Evolutionary conservation across 2,329 filamentous ascomycete species (phyloP), one percentile per base, ranked within the genome.

Genomic region (Cucurbitaria berberidis): DNA sequence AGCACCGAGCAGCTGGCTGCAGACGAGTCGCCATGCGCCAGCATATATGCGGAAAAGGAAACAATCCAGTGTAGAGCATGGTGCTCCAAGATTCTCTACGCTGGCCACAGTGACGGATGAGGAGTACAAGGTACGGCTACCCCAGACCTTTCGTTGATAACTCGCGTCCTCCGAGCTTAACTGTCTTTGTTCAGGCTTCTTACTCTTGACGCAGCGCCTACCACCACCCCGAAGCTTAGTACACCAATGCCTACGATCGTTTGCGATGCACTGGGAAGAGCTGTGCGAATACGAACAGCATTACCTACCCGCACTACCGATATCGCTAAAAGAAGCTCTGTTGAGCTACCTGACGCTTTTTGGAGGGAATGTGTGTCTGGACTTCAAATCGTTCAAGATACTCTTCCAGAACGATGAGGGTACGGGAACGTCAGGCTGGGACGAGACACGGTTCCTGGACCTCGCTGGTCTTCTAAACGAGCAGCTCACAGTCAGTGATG

Each of bases 281-380:
- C 79, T 87, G 55, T 68, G 82, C 22, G 78, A 82, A 45, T 85
- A 85, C 57, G 84, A 87, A 60, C 80, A 82, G 49, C 73, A 81
- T 16, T 83, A 82, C 44, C 69, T 88, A 2, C 74, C 77, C 1
- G 74, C 80, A 3, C 62, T 87, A 11, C 83, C 85, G 0, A 69
- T 76, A 15, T 75, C 77, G 35, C 62, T 85, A 5, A 84, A 84
- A 59, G 72, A 81, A 55, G 68, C 78, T 1, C 59, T 88, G 29
- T 65, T 88, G 21, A 84, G 81, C 58, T 87, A 87, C 66, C 63
- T 87, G 26, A 77, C 80, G 4, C 67, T 78, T 13, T 84, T 84
- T 61, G 78, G 80, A 1, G 71, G 76, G 0, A 63, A 73, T n/a
- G 64, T 69, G 2, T 72, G 73, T 3, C 62, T 82, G 18, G 67